Evolutionary conservation across 306 rosid species (phyloP), one percentile per base, ranked within the genome.

Genomic region (Gastrolobium villosum): DNA sequence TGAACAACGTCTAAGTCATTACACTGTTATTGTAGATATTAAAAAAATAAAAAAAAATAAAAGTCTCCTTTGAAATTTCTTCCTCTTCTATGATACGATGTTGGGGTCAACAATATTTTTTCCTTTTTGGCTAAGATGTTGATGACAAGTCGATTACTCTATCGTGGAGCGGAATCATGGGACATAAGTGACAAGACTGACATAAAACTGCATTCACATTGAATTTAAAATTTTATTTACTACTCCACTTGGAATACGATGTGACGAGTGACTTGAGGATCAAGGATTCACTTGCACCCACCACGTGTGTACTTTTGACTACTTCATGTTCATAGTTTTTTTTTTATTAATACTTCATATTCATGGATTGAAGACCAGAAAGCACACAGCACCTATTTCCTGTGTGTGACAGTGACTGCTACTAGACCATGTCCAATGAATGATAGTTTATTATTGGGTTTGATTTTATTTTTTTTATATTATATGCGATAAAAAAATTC

Each of bases 331-430:
- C 30, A 0, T 60, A 11, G 44, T 61, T 61, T 20, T 36, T 4
- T 4, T 61, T 60, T 60, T 61, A 11, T 32, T 62, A 5, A 14
- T 2, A 35, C 10, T 40, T 15, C 7, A 67, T 28, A 56, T 50
- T 65, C 30, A 26, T 26, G 26, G 48, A 31, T 30, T 72, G 26
- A 41, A 66, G 68, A 54, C 39, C 2, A 30, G 1, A 56, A 5
- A 35, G 9, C 35, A 7, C 70, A 10, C 0, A 5, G 39, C 28
- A 14, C 36, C 9, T 59, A 49, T 37, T 65, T 34, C 69, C 7
- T 56, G 45, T 39, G 78, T 49, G 70, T 63, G 74, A 76, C 56
- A 70, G 69, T 69, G 81, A 76, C 63, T 44, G 6, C 37, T 46
- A 54, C 70, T 65, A 7, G 36, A 39, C 34, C 62, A 65, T 15